phyloP scores from a whole-genome alignment of 257 asterid species.

The Eustoma russellianum region DNA sequence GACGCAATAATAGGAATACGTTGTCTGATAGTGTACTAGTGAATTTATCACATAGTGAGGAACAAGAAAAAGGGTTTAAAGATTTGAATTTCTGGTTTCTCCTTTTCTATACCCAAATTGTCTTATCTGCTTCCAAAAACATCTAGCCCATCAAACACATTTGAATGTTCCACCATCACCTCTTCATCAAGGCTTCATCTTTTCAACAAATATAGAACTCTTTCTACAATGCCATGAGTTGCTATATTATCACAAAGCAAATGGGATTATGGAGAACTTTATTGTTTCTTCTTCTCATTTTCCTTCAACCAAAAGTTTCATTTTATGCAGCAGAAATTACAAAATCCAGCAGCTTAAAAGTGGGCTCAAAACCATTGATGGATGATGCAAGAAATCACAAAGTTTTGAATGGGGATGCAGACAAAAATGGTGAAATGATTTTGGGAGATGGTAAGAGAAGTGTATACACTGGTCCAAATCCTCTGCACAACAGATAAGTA shows the following conservation, averaged over 20 bases:
- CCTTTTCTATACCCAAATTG: constrained; percentile 10
- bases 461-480: constrained; percentile 87
- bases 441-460: constrained; percentile 66
- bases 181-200: neutral
- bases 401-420: constrained; percentile 9
- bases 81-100: constrained; percentile 27
- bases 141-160: too few species aligned
- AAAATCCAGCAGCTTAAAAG: constrained; percentile 20
- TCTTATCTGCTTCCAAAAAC: constrained; percentile 37
- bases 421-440: constrained; percentile 16
- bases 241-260: constrained; percentile 16
- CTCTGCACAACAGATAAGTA: constrained; percentile 88
- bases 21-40: too few species aligned
- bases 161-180: constrained; percentile 1
- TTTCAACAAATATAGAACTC: neutral
- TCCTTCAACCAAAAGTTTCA: constrained; percentile 28
- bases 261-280: constrained; percentile 40
- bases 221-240: constrained; percentile 25
- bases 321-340: constrained; percentile 30
- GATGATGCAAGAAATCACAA: constrained; percentile 20
- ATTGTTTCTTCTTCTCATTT: constrained; percentile 31
- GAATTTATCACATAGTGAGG: constrained; percentile 48
- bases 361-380: constrained; percentile 17
- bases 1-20: too few species aligned
- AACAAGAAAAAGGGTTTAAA: constrained; percentile 20